Evolutionary conservation across 352 stramenopile species (phyloP).

Genomic region (Globisporangium solare): DNA sequence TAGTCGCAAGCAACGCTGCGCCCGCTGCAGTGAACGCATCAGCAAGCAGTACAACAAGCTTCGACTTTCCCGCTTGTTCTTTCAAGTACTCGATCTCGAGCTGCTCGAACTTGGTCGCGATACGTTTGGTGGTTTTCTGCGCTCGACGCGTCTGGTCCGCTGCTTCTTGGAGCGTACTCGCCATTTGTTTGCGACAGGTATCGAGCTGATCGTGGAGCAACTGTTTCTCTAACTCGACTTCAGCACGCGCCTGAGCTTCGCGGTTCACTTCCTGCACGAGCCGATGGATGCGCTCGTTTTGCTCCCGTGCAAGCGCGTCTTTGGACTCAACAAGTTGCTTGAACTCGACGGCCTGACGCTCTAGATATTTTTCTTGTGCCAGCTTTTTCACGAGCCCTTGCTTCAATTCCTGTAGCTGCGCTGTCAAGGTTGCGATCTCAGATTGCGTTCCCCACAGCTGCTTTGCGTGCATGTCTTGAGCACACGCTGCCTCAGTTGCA

Average conservation of each 20-base stretch:
- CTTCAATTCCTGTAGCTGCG: constrained; percentile 47
- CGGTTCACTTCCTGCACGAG: constrained; percentile 47
- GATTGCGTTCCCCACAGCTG: constrained; percentile 15
- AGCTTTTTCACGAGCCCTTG: constrained; percentile 25
- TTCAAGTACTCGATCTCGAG: constrained; percentile 36
- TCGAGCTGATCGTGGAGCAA: constrained; percentile 41
- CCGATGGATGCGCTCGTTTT: constrained; percentile 51
- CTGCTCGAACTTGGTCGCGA: constrained; percentile 25
- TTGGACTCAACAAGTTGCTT: constrained; percentile 27
- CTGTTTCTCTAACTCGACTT: constrained; percentile 45
- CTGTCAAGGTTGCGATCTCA: constrained; percentile 30
- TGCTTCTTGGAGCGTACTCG: constrained; percentile 27
- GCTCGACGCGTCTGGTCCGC: constrained; percentile 29
- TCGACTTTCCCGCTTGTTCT: constrained; percentile 41
- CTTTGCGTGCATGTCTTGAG: constrained; percentile 4
- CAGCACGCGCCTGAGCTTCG: constrained; percentile 41
- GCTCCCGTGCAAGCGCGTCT: constrained; percentile 30
- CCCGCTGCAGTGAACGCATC: constrained; percentile 19
- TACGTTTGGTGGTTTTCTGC: constrained; percentile 27
- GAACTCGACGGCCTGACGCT: constrained; percentile 33
- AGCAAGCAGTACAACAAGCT: constrained; percentile 32
- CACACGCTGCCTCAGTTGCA: neutral
- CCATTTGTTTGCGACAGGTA: constrained; percentile 30
- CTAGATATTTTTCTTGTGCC: constrained; percentile 33
- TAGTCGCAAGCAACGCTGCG: neutral